These are phyloP conservation scores for Pleurostoma richardsiae DNA, from an alignment of 2,329 filamentous ascomycete genomes.

Conservation along the genomic window DNA sequence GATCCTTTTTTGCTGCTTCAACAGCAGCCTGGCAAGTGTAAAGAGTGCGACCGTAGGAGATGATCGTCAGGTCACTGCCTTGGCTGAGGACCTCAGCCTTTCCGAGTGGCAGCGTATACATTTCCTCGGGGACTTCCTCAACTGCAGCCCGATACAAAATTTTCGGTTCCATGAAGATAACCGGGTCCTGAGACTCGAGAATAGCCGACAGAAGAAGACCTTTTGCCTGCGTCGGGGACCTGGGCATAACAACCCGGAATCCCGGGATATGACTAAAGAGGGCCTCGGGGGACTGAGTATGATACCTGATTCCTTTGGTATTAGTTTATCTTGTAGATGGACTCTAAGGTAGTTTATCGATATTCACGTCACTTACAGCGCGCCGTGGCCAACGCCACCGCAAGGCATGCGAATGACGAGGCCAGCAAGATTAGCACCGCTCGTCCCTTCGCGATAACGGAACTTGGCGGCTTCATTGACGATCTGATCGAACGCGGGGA, in stretches of 20 bases:
- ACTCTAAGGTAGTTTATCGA: too few relatives aligned
- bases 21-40: constrained; percentile 80
- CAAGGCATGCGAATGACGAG: constrained; percentile 87
- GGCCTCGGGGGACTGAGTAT: constrained; percentile 84
- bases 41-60: constrained; percentile 86
- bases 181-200: constrained; percentile 72
- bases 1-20: constrained; percentile 66
- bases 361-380: too few relatives aligned
- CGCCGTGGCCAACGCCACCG: constrained; percentile 85
- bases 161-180: constrained; percentile 92
- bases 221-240: constrained; percentile 84
- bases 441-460: constrained; percentile 66
- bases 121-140: constrained; percentile 78
- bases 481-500: constrained; percentile 71
- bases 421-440: constrained; percentile 62
- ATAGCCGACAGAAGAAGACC: constrained; percentile 76
- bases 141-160: constrained; percentile 87
- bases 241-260: constrained; percentile 77
- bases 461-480: constrained; percentile 76
- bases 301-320: too few relatives aligned
- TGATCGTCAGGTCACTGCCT: constrained; percentile 74
- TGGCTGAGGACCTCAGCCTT: constrained; percentile 81
- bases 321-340: too few relatives aligned
- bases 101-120: constrained; percentile 79
- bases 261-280: constrained; percentile 87